Evolutionary conservation across 305 asterid species (phyloP).

Genomic region (Fraxinus sp.): DNA sequence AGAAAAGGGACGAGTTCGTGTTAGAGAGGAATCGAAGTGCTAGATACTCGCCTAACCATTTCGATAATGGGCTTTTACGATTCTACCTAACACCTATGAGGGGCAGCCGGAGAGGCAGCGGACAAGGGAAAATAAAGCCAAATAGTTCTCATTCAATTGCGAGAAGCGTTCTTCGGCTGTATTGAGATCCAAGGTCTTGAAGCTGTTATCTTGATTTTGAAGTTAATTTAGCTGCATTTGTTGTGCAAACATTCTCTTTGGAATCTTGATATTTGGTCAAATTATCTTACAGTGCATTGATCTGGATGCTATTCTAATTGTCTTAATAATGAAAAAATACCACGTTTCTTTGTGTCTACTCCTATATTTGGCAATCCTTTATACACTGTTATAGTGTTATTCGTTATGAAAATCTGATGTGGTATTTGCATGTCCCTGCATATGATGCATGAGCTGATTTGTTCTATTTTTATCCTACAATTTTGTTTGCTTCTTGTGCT

Average conservation of each 20-base stretch:
- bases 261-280: constrained; percentile 35
- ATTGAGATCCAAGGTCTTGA: constrained; percentile 51
- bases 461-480: not conserved
- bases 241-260: constrained; percentile 32
- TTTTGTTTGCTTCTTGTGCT: not conserved
- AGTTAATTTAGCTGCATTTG: constrained; percentile 36
- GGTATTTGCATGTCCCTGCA: not conserved
- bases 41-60: constrained; percentile 64
- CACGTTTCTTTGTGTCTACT: not conserved
- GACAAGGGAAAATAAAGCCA: constrained; percentile 51
- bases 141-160: constrained; percentile 65
- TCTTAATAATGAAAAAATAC: constrained; percentile 39
- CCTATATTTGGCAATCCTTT: not conserved
- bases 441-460: not conserved
- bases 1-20: constrained; percentile 58
- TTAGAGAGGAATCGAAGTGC: constrained; percentile 85
- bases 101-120: constrained; percentile 65
- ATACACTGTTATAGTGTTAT: not conserved
- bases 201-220: constrained; percentile 32
- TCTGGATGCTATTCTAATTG: constrained; percentile 34
- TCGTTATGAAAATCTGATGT: not conserved
- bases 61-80: constrained; percentile 78
- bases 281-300: constrained; percentile 28
- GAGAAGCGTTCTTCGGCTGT: constrained; percentile 71
- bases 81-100: constrained; percentile 84